Percentiles rank a stretch among this genome's conserved stretches.
Conservation (phyloP, 345 rosid genomes). For the Turritis glabra region DNA sequence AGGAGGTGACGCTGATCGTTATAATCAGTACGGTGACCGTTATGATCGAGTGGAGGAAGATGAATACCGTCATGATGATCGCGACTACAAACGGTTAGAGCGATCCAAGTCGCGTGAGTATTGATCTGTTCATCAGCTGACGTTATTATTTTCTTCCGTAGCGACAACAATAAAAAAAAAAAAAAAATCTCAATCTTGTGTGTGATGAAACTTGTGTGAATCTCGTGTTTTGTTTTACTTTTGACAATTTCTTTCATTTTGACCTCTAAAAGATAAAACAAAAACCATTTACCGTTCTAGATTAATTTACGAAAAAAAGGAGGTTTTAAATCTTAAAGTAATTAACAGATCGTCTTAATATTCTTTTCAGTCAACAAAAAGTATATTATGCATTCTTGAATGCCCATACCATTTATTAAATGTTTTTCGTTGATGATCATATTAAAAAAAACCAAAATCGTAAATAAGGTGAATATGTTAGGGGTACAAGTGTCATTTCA, state of each 20-base stretch:
- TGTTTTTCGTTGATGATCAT: too few species aligned
- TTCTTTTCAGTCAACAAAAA: too few species aligned
- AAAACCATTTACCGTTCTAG: not conserved
- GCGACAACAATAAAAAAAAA: slow-evolving; percentile 12
- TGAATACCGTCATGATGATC: slow-evolving; percentile 58
- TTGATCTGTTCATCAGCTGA: slow-evolving; percentile 26
- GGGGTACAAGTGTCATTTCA: slow-evolving; percentile 4
- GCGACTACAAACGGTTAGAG: slow-evolving; percentile 40
- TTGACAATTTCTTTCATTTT: not conserved
- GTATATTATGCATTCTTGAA: too few species aligned
- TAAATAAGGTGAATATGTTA: too few species aligned
- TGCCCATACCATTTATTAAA: too few species aligned
- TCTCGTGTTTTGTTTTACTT: slow-evolving; percentile 4
- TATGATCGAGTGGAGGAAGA: slow-evolving; percentile 66
- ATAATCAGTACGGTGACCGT: slow-evolving; percentile 62
- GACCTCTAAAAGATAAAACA: not conserved
- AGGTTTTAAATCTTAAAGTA: too few species aligned
- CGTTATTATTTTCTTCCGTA: slow-evolving; percentile 1
- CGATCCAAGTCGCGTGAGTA: slow-evolving; percentile 38
- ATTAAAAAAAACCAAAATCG: too few species aligned
- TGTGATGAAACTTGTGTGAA: slow-evolving; percentile 10
- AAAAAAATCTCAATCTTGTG: not conserved
- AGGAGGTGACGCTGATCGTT: slow-evolving; percentile 56
- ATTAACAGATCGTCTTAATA: not conserved
- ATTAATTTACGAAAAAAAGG: too few species aligned